Conservation (phyloP, 2,329 filamentous ascomycete genomes). For the Calonectria pteridis region DNA sequence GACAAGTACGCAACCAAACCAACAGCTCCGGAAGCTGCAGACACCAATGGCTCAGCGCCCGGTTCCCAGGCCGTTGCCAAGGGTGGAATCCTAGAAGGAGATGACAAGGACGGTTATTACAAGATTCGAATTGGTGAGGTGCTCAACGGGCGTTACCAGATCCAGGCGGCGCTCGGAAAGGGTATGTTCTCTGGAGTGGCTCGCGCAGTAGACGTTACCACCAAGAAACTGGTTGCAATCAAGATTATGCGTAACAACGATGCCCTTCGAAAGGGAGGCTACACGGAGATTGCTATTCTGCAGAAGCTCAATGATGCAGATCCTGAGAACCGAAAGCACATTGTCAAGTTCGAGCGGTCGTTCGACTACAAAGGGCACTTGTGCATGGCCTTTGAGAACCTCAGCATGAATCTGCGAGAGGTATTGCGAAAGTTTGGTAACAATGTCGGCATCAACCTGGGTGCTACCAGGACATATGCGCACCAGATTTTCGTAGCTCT, state of each 20-base stretch:
- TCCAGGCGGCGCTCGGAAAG: slow-evolving; percentile 88
- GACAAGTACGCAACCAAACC: slow-evolving; percentile 71
- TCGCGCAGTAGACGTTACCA: slow-evolving; percentile 82
- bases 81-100: slow-evolving; percentile 88
- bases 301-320: slow-evolving; percentile 89
- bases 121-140: slow-evolving; percentile 93
- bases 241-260: slow-evolving; percentile 99
- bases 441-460: slow-evolving; percentile 91
- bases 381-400: slow-evolving; percentile 96
- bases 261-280: slow-evolving; percentile 88
- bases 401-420: slow-evolving; percentile 93
- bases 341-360: slow-evolving; percentile 86
- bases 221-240: slow-evolving; percentile 85
- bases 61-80: slow-evolving; percentile 72
- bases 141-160: slow-evolving; percentile 88
- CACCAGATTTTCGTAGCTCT: slow-evolving; percentile 95
- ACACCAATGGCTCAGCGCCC: slow-evolving; percentile 60
- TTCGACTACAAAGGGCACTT: slow-evolving; percentile 97
- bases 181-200: slow-evolving; percentile 99
- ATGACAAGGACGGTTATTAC: slow-evolving; percentile 96
- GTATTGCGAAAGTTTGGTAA: slow-evolving; percentile 96
- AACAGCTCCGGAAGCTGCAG: slow-evolving; percentile 50
- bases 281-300: slow-evolving; percentile 94
- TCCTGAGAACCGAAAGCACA: slow-evolving; percentile 89
- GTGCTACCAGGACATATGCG: slow-evolving; percentile 88